A percentile compares a stretch with the other conserved stretches of the same genome.
These are phyloP conservation scores for Cytospora chrysosperma DNA, from an alignment of 2,329 filamentous ascomycete species.

Conservation along the genomic window DNA sequence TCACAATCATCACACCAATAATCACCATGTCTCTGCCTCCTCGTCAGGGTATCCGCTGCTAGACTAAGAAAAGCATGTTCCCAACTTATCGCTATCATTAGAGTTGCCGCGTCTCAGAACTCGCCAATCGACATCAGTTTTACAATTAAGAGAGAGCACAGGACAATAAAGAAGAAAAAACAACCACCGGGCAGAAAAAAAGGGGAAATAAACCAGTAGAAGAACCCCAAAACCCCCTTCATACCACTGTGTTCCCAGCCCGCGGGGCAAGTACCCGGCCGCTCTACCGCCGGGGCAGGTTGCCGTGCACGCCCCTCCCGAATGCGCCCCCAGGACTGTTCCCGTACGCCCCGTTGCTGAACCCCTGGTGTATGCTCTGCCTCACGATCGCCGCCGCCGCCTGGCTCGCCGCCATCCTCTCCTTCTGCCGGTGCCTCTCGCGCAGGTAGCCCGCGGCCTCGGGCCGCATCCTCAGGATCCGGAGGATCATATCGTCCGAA, in stretches of 20 bases:
- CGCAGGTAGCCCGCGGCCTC: conserved; percentile 86
- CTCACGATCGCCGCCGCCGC: conserved; percentile 93
- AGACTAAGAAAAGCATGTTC: conserved; percentile 20
- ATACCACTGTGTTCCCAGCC: neutral
- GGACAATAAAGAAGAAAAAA: neutral
- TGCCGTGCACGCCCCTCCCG: conserved; percentile 38
- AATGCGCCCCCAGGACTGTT: conserved; percentile 39
- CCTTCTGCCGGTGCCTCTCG: conserved; percentile 89
- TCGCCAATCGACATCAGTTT: neutral
- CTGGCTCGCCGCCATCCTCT: conserved; percentile 83
- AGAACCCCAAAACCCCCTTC: neutral
- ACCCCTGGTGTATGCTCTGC: conserved; percentile 72
- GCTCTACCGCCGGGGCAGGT: conserved; percentile 47
- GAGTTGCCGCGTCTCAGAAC: neutral
- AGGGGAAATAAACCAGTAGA: no score
- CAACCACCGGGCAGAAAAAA: conserved; percentile 1
- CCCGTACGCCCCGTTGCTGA: conserved; percentile 44
- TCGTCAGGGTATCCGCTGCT: conserved; percentile 25
- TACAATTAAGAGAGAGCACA: neutral
- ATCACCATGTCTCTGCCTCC: conserved; percentile 16
- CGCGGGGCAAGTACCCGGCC: conserved; percentile 2
- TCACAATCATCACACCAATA: conserved; percentile 12
- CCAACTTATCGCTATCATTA: conserved; percentile 8
- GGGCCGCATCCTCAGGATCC: conserved; percentile 91
- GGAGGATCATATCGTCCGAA: conserved; percentile 95